Evolutionary conservation across 371 early-diverging fungal species (phyloP).

Genomic region (Apophysomyces variabilis): DNA sequence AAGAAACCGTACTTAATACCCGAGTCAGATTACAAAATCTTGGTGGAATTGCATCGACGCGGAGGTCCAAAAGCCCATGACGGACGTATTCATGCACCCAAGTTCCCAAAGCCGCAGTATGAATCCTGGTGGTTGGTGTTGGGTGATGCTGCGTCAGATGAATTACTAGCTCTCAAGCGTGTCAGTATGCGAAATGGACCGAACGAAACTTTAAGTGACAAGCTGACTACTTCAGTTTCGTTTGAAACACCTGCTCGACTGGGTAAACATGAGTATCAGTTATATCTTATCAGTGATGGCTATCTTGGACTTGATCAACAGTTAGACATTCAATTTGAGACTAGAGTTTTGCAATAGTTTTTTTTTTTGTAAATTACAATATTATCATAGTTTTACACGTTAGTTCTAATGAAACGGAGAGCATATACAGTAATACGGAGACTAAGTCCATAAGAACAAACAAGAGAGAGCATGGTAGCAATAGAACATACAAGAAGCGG

Average conservation of each 20-base stretch:
- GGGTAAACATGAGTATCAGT: conserved; percentile 63
- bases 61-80: conserved; percentile 49
- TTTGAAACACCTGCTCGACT: conserved; percentile 72
- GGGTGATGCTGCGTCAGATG: conserved; percentile 67
- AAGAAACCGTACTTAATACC: conserved; percentile 51
- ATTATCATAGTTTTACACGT: conserved; percentile 12
- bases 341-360: conserved; percentile 35
- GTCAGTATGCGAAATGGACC: conserved; percentile 70
- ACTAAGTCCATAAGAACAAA: conserved; percentile 15
- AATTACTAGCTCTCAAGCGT: conserved; percentile 78
- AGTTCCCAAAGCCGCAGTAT: conserved; percentile 88
- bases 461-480: conserved; percentile 8
- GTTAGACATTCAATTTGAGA: conserved; percentile 59
- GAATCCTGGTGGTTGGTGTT: conserved; percentile 92
- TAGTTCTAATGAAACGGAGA: conserved; percentile 11
- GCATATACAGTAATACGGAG: conserved; percentile 13
- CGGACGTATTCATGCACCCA: conserved; percentile 71
- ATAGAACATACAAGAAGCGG: conserved; percentile 11
- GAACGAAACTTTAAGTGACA: conserved; percentile 48
- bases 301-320: conserved; percentile 82
- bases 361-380: conserved; percentile 15
- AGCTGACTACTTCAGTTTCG: conserved; percentile 45
- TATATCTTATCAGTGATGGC: conserved; percentile 78
- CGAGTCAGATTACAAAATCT: conserved; percentile 55
- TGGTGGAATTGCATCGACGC: conserved; percentile 48